Evolutionary conservation across 805 yeast species (phyloP), one percentile per base, ranked within the genome.

Genomic region (Brettanomyces custersianus): DNA sequence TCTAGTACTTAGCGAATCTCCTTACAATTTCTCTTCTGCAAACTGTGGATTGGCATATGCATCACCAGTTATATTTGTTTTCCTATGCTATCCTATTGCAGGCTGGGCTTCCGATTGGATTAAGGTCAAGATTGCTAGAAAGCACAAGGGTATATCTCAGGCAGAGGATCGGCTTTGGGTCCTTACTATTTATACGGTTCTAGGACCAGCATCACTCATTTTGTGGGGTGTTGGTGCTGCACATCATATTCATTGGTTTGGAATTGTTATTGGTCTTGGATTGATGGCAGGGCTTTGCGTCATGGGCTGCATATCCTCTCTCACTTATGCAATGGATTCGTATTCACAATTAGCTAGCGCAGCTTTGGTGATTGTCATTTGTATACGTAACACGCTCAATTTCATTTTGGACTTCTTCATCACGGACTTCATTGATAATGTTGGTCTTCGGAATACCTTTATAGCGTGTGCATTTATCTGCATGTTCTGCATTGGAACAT

Each of bases 211-310:
- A 0, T 74, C 80, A 0, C 56, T 74, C 38, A 65, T 76, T 40
- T 58, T 79, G 12, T 75, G 79, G 68, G 85, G 85, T 33, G 68
- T 76, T 30, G 83, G 81, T 9, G 77, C 28, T 0, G 66, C 68
- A 33, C 65, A 68, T 34, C 65, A 60, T 4, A 57, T 68, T 21
- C 70, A 68, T 35, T 77, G 83, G 81, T 60, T 72, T 35, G 72
- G 73, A 3, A 59, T 70, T 4, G 65, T 70, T 26, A 59, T 67
- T 35, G 80, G 79, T 2, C 60, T 72, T 43, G 83, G 80, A 2
- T 49, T 73, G 29, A 57, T 74, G 29, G 79, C 76, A 11, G 78
- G 80, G 5, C 54, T 66, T 27, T 65, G 72, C 42, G 56, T 72
- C 38, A 70, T 74, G 34, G 77, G 78, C 7, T 62, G 74, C 35